These are phyloP conservation scores for Cladosporium sp. DNA, from an alignment of 2,329 filamentous ascomycete genomes.

Conservation along the genomic window DNA sequence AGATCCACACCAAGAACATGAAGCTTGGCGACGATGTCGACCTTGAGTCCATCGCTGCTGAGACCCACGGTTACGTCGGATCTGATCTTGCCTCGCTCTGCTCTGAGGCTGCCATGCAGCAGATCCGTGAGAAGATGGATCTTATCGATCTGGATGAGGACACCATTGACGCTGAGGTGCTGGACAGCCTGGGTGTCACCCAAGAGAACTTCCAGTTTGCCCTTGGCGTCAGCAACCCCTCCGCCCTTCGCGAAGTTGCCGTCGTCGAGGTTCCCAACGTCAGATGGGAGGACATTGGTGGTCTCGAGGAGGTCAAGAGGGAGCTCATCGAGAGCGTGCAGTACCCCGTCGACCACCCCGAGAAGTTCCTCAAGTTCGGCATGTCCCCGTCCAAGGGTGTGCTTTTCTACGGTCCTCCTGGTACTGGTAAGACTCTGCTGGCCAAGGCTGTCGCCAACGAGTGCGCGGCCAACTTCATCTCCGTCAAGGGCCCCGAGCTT, in stretches of 20 bases:
- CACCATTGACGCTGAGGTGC: slow-evolving; percentile 96
- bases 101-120: slow-evolving; percentile 99
- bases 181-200: slow-evolving; percentile 96
- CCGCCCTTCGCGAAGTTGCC: slow-evolving; percentile 95
- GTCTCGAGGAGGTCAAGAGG: slow-evolving; percentile 96
- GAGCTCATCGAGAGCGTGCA: slow-evolving; percentile 98
- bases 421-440: slow-evolving; percentile 99
- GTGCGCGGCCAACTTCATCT: slow-evolving; percentile 99
- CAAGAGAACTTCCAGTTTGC: slow-evolving; percentile 99
- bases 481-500: slow-evolving; percentile 96
- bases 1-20: slow-evolving; percentile 99
- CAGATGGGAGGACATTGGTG: slow-evolving; percentile 99
- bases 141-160: slow-evolving; percentile 98
- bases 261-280: slow-evolving; percentile 99
- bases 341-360: slow-evolving; percentile 98
- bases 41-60: slow-evolving; percentile 90
- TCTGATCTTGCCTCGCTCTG: slow-evolving; percentile 97
- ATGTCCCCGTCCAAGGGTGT: slow-evolving; percentile 97
- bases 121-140: slow-evolving; percentile 99
- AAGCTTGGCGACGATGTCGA: slow-evolving; percentile 97
- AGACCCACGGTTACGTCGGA: slow-evolving; percentile 98
- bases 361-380: slow-evolving; percentile 99
- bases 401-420: slow-evolving; percentile 95
- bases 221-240: slow-evolving; percentile 96
- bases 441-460: slow-evolving; percentile 99